phyloP scores from a whole-genome alignment of 768 basidiomycete species.

The Russula vinacea region DNA sequence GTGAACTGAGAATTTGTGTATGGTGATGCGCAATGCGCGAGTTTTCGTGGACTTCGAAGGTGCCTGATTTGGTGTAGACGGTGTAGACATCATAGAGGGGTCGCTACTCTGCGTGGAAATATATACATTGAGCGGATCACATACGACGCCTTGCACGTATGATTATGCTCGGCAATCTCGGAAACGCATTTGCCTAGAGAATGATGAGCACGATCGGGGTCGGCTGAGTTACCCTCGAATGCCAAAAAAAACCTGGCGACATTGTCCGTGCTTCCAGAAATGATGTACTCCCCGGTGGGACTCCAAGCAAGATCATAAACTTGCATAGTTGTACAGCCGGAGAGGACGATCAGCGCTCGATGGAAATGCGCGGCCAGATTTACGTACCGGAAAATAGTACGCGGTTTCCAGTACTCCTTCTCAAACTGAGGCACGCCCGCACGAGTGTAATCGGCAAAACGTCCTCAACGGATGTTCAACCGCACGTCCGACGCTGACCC shows the following conservation, averaged over 20 bases:
- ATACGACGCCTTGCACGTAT: slow-evolving; percentile 99
- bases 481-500: no score
- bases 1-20: slow-evolving; percentile 62
- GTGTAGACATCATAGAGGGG: slow-evolving; percentile 90
- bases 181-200: slow-evolving; percentile 75
- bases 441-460: no score
- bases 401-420: slow-evolving; percentile 93
- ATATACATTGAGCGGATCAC: slow-evolving; percentile 97
- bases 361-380: slow-evolving; percentile 4
- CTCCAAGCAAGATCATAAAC: slow-evolving; percentile 99
- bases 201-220: slow-evolving; percentile 19
- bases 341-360: neutral
- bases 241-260: slow-evolving; percentile 79
- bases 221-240: slow-evolving; percentile 43
- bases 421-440: no score
- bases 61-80: slow-evolving; percentile 73
- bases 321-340: slow-evolving; percentile 88
- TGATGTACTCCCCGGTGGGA: slow-evolving; percentile 88
- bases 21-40: slow-evolving; percentile 70
- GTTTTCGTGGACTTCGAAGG: slow-evolving; percentile 88
- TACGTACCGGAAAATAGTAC: slow-evolving; percentile 76
- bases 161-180: slow-evolving; percentile 90
- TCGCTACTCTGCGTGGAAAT: slow-evolving; percentile 98
- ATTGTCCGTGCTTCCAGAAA: slow-evolving; percentile 97
- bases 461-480: no score